Conservation (phyloP, 2,329 filamentous ascomycete genomes). For the Phoma sp. region DNA sequence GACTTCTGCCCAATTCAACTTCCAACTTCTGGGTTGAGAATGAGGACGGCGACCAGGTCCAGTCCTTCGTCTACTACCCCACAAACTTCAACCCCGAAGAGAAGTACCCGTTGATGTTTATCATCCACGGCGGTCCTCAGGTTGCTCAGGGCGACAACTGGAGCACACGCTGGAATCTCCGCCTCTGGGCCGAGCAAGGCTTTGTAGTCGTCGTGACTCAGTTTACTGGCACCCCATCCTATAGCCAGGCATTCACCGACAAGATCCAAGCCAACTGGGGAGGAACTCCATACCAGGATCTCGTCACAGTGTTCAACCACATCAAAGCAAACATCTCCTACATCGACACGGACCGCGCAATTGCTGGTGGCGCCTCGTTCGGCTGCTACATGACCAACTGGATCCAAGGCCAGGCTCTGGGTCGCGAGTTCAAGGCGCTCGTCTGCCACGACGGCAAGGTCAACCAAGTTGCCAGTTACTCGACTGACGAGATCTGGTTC, state of each 20-base stretch:
- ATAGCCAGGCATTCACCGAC: conserved; percentile 77
- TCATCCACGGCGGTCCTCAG: conserved; percentile 85
- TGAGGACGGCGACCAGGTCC: conserved; percentile 62
- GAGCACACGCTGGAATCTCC: conserved; percentile 84
- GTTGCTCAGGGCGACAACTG: conserved; percentile 74
- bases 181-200: conserved; percentile 84
- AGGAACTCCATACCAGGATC: conserved; percentile 79
- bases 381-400: conserved; percentile 65
- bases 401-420: conserved; percentile 86
- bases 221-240: conserved; percentile 81
- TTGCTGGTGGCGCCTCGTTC: conserved; percentile 70
- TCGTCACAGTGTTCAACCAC: conserved; percentile 79
- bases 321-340: conserved; percentile 69
- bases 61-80: conserved; percentile 71
- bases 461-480: conserved; percentile 58
- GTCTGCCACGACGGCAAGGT: conserved; percentile 89
- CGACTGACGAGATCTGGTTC: conserved; percentile 60
- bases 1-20: conserved; percentile 66
- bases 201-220: conserved; percentile 83
- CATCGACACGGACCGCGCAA: conserved; percentile 72
- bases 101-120: conserved; percentile 77
- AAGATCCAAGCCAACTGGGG: conserved; percentile 84
- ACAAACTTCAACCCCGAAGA: conserved; percentile 69
- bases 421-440: conserved; percentile 83
- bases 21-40: conserved; percentile 74